phyloP scores from a whole-genome alignment of 129 eudicot species.

The Daucus carota region DH1_v3.0 NC_030389.2:6251001-6251500 shows the following conservation, averaged over 20 bases:
- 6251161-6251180: slow-evolving; percentile 56
- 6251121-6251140: slow-evolving; percentile 39
- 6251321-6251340: neutral
- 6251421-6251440: slow-evolving; percentile 41
- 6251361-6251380: slow-evolving; percentile 36
- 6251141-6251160: slow-evolving; percentile 38
- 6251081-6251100: slow-evolving; percentile 36
- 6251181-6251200: slow-evolving; percentile 47
- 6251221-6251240: slow-evolving; percentile 42
- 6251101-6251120: slow-evolving; percentile 29
- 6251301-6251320: neutral
- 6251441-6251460: slow-evolving; percentile 38
- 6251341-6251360: slow-evolving; percentile 54
- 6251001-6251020: slow-evolving; percentile 40
- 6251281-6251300: neutral
- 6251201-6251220: slow-evolving; percentile 46
- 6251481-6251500: slow-evolving; percentile 45
- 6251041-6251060: slow-evolving; percentile 50
- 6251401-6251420: slow-evolving; percentile 34
- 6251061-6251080: slow-evolving; percentile 46
- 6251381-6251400: slow-evolving; percentile 37
- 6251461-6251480: slow-evolving; percentile 40
- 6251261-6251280: slow-evolving; percentile 29
- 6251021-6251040: slow-evolving; percentile 38
- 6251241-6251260: slow-evolving; percentile 62